phyloP scores from a whole-genome alignment of 192 early-diverging fungal genomes.

The Mortierella claussenii region DNA sequence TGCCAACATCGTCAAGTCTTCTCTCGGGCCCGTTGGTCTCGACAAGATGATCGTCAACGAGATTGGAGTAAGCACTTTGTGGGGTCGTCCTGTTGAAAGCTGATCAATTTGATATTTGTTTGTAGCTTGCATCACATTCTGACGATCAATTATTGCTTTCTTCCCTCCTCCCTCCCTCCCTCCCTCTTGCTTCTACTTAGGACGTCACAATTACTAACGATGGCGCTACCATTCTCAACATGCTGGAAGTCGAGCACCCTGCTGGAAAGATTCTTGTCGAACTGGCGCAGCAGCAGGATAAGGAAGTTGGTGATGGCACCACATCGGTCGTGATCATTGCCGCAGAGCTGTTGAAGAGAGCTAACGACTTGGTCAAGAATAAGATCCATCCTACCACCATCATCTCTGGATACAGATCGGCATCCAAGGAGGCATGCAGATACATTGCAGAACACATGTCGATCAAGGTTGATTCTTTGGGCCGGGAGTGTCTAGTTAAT shows the following conservation, averaged over 20 bases:
- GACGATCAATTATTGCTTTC: neutral
- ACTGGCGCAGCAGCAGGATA: conserved; percentile 99
- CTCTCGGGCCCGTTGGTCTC: conserved; percentile 97
- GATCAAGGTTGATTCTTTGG: conserved; percentile 93
- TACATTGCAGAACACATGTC: conserved; percentile 98
- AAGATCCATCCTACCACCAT: conserved; percentile 99
- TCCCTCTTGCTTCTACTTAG: conserved; percentile 44
- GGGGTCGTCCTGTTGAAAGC: too few relatives aligned
- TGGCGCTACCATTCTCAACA: conserved; percentile 96
- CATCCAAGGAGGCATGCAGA: conserved; percentile 97
- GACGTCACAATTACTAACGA: conserved; percentile 99
- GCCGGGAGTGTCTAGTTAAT: conserved; percentile 92
- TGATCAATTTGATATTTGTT: neutral
- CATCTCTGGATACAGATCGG: conserved; percentile 96
- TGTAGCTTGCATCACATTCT: neutral
- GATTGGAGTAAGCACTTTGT: conserved; percentile 90
- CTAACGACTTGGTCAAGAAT: conserved; percentile 98
- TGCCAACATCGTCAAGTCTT: conserved; percentile 99
- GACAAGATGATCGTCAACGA: conserved; percentile 99
- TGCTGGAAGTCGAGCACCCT: conserved; percentile 99
- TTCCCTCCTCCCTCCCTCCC: neutral
- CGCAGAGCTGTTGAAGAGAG: conserved; percentile 93
- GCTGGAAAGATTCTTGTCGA: conserved; percentile 97
- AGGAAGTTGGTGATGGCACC: conserved; percentile 99
- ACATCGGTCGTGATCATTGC: conserved; percentile 99